Base-by-base conservation (phyloP, 768 basidiomycete species). In the Suillus placidus region DNA sequence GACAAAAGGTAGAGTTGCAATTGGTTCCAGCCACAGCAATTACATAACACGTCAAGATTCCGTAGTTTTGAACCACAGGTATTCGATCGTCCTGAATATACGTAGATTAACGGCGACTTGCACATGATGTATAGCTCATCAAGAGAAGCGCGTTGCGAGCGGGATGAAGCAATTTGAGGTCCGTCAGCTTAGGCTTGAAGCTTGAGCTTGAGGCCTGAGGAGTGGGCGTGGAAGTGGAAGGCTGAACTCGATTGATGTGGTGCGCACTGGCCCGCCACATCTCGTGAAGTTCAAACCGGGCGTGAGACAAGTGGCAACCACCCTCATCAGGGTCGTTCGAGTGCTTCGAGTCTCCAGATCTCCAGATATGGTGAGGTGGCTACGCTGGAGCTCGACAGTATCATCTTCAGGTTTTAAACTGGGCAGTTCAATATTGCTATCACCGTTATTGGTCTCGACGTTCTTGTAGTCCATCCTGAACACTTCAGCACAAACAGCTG, bases 381-480 rank as follows among this genome's bases (percentile, higher is more conserved):
- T 81, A 64, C 82, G 78, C 64, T 82, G 80, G 10, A 86, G 69
- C 63, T 87, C 85, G 67, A 88, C 82, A 57, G 76, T 73, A 49
- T 87, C 77, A 66, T 87, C 75, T 58, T 88, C 83, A 37, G 83
- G 83, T 64, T 77, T 76, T 43, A 87, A 40, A 20, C 86, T 86
- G 0, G 87, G 86, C 12, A 88, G 76, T 68, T 88, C 86, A 69
- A 86, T 12, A 78, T 74, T 47, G 86, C 85, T 1, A 83, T 85
- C 45, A 87, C 82, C 34, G 76, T 71, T 70, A 2, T 84, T 85
- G n/a, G 73, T 74, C 30, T 82, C 78, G 1, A 68, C 51, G 66
- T 87, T 77, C 70, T 87, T 85, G 70, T 84, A 83, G 67, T 86
- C 84, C 81, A 87, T 82, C 69, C 86, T 87, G 67, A 1, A 45